Base-by-base conservation (phyloP, 1,284 basidiomycete species). In the Coniophora puteana region DNA sequence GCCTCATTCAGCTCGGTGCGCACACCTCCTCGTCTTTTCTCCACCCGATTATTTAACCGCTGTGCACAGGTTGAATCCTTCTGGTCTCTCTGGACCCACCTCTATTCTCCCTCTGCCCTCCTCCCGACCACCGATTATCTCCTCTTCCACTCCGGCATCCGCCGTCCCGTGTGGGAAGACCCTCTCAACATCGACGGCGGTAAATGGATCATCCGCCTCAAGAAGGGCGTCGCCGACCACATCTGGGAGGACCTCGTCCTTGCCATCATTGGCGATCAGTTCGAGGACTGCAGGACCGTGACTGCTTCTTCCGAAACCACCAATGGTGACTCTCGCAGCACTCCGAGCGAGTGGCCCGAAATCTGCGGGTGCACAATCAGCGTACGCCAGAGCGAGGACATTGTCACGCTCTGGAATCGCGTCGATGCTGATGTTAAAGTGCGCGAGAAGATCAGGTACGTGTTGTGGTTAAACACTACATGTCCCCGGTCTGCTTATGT, bases 151-250 rank as follows among this genome's bases (percentile, higher is more conserved):
- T 70, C 79, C 3, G 84, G 83, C 35, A 71, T 93, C 40, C 80
- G 80, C 23, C 74, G 89, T 43, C 90, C 91, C 1, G 85, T 93
- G 7, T 93, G 91, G 90, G 90, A 93, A 61, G 91, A 93, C 62
- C 88, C 89, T 2, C 69, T 90, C 41, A 93, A 93, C 61, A 66
- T 84, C 38, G 61, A 76, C n/a, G 90, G 90, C 21, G 90, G 90
- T n/a, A 93, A 93, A 65, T 93, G 90, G 89, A 89, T 89, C 48
- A 79, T 93, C 47, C 84, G 91, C 47, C 72, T 93, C 36, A 79
- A 79, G 57, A 91, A 91, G 57, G 88, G 89, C 29, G 71, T 89
- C 33, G 78, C 85, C 6, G 88, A 91, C 61, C 76, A 85, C 17
- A 62, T 91, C 38, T 91, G 88, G 88, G 88, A 90, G 62, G 84